Percentiles rank a stretch among this genome's conserved stretches.
These are phyloP conservation scores for Salicornia ramosissima DNA, from an alignment of 148 eudicot genomes.

Conservation along the genomic window DNA sequence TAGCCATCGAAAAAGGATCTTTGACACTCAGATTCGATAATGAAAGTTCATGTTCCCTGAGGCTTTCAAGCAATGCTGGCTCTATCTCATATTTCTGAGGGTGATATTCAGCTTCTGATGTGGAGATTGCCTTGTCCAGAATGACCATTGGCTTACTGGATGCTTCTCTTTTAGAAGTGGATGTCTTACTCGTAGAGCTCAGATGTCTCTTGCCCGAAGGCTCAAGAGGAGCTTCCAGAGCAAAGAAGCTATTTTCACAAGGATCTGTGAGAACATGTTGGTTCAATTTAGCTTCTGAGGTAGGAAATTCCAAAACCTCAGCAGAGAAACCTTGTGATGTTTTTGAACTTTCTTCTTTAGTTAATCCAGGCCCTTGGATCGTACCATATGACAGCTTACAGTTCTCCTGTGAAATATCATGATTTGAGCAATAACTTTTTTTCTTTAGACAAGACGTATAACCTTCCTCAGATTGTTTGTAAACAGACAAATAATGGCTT, in stretches of 20 bases:
- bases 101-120: constrained; percentile 21
- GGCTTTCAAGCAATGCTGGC: constrained; percentile 19
- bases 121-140: background rate
- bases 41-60: constrained; percentile 20
- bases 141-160: constrained; percentile 12
- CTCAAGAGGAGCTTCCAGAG: constrained; percentile 19
- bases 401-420: constrained; percentile 15
- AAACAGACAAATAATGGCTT: constrained; percentile 9
- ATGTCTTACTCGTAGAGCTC: background rate
- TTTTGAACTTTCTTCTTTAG: constrained; percentile 9
- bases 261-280: constrained; percentile 14
- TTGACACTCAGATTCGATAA: constrained; percentile 22
- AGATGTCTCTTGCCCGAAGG: constrained; percentile 10
- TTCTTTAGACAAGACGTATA: constrained; percentile 18
- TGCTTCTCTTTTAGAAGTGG: constrained; percentile 7
- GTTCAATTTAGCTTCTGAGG: constrained; percentile 14
- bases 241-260: constrained; percentile 11
- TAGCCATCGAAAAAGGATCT: constrained; percentile 28
- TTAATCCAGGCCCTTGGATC: constrained; percentile 6
- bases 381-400: constrained; percentile 21
- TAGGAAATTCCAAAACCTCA: constrained; percentile 18
- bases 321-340: constrained; percentile 18
- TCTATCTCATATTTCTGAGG: constrained; percentile 20
- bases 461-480: constrained; percentile 20
- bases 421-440: constrained; percentile 17